Conservation (phyloP, 805 yeast species). For the Vanderwaltozyma polyspora region DNA sequence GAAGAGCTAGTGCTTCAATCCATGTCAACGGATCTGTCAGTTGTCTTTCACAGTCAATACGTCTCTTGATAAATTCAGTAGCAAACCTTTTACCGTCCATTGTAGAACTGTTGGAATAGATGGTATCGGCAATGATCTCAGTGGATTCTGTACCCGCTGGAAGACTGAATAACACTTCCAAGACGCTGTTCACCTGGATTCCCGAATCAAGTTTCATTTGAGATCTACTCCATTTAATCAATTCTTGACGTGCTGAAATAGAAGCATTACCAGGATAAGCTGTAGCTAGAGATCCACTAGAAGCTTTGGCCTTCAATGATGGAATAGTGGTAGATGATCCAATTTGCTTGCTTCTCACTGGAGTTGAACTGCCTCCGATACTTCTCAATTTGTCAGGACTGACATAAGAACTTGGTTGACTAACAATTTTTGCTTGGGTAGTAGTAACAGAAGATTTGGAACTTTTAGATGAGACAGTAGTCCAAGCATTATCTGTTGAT, state of each 20-base stretch:
- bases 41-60: slow-evolving; percentile 55
- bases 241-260: slow-evolving; percentile 44
- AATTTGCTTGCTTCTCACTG: slow-evolving; percentile 5
- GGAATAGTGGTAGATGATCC: slow-evolving; percentile 25
- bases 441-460: slow-evolving; percentile 10
- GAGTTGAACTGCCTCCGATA: slow-evolving; percentile 13
- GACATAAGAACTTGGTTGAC: slow-evolving; percentile 12
- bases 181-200: slow-evolving; percentile 66
- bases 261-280: slow-evolving; percentile 25
- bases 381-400: slow-evolving; percentile 29
- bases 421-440: slow-evolving; percentile 9
- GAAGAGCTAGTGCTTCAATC: slow-evolving; percentile 54
- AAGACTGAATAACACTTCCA: slow-evolving; percentile 67
- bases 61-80: slow-evolving; percentile 71
- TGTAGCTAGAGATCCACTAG: slow-evolving; percentile 6
- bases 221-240: slow-evolving; percentile 60
- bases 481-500: slow-evolving; percentile 15
- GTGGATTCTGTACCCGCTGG: slow-evolving; percentile 66
- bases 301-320: slow-evolving; percentile 13
- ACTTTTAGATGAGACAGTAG: slow-evolving; percentile 23
- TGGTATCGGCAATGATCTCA: slow-evolving; percentile 85
- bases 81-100: slow-evolving; percentile 96
- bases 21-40: slow-evolving; percentile 47
- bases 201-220: slow-evolving; percentile 60
- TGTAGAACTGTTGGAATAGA: slow-evolving; percentile 75